Conservation (phyloP, 352 stramenopile species). For the Thraustochytrium sp. region DNA sequence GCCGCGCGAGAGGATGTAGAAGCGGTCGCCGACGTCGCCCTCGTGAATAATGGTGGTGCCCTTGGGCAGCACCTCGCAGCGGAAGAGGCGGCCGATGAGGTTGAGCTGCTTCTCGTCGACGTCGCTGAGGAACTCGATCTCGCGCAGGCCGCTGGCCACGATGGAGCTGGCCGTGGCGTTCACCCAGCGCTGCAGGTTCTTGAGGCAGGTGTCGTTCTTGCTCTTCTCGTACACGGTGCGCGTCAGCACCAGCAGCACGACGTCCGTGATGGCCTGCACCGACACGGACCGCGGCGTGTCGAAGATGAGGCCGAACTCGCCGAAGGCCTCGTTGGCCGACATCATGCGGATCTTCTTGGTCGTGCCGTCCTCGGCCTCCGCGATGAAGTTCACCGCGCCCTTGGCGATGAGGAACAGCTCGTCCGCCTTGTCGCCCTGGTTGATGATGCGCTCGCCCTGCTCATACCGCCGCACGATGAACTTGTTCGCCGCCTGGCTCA, state of each 20-base stretch:
- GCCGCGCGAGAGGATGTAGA: conserved; percentile 36
- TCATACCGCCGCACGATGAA: conserved; percentile 18
- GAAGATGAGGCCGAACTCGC: conserved; percentile 43
- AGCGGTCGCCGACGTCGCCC: conserved; percentile 31
- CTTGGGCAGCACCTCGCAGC: conserved; percentile 12
- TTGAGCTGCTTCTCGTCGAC: conserved; percentile 36
- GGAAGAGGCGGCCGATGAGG: conserved; percentile 24
- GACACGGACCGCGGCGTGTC: conserved; percentile 25
- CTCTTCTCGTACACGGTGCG: conserved; percentile 31
- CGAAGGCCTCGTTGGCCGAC: conserved; percentile 19
- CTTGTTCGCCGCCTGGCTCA: neutral
- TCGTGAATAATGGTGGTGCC: conserved; percentile 27
- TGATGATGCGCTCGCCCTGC: conserved; percentile 19
- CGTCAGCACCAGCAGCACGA: conserved; percentile 38
- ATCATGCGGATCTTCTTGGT: conserved; percentile 44
- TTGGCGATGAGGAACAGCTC: conserved; percentile 29
- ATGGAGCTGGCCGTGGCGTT: conserved; percentile 27
- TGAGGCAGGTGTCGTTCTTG: conserved; percentile 37
- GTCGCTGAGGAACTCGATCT: conserved; percentile 43
- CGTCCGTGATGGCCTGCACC: conserved; percentile 1
- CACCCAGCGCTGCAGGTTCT: conserved; percentile 32
- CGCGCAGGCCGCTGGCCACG: conserved; percentile 10
- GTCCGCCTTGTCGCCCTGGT: conserved; percentile 28
- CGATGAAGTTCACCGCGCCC: conserved; percentile 39
- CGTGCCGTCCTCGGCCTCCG: conserved; percentile 23